Base-by-base conservation (phyloP, 1,139 yeast genomes). In the Kurtzmaniella quercitrusa region DNA sequence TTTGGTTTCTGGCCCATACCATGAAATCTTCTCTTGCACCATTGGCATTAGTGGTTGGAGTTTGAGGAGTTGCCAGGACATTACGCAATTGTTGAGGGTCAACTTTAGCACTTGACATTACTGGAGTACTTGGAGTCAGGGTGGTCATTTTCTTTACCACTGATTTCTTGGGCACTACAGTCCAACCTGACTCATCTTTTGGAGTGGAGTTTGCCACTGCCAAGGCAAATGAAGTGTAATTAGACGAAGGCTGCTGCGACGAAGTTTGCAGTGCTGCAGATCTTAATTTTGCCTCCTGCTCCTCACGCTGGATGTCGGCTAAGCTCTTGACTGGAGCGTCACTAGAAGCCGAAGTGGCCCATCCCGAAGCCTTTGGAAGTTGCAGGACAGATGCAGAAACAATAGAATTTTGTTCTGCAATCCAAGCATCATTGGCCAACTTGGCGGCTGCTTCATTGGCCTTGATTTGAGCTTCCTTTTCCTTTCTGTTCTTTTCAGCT, bases 1-100 rank as follows among this genome's bases (percentile, higher is more conserved):
- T 77, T 51, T 88, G 80, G 9, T 81, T 60, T 56, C 93, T 81
- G 52, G 95, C 89, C 98, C 98, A 93, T 38, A 77, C 71, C 46
- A 90, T 62, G 52, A 91, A 89, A 49, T 88, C 96, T 58, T 85
- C 81, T 56, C 70, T 66, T 25, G 67, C 50, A 1, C 67, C 66
- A 25, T 66, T 55, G 5, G 68, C 51, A 41, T 61, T 59, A 27
- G 65, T 52, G 18, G 63, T 43, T 2, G 68, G 46, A 8, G 66
- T 45, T 12, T 61, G 43, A 11, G 63, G 58, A 9, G 68, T 47
- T 1, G 77, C 72, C 24, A 80, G 70, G 10, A 75, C 75, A 34
- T 72, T 64, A 54, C 79, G 70, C 48, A 77, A 63, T 34, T 67
- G 53, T 41, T 74, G 76, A 5, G 83, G 81, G 41, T 59, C 66